phyloP scores from a whole-genome alignment of 2,329 filamentous ascomycete genomes.

The Aspergillus niger region DNA sequence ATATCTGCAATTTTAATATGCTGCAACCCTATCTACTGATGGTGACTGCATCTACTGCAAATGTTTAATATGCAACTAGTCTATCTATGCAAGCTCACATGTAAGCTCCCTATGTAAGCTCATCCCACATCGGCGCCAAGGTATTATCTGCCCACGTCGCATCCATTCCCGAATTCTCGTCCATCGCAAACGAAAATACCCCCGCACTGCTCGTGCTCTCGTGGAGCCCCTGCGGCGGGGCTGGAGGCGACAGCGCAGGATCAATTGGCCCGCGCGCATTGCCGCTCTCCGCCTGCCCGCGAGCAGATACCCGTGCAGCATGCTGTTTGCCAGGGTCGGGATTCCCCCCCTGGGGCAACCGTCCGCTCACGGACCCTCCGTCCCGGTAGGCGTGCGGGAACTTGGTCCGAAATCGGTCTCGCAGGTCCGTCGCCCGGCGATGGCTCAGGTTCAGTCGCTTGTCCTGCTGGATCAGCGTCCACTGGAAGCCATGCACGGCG shows the following conservation, averaged over 20 bases:
- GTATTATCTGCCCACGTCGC: slow-evolving; percentile 42
- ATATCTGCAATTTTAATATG: too few relatives aligned
- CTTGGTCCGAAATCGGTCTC: slow-evolving; percentile 63
- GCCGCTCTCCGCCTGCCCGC: background rate
- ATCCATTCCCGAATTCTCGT: slow-evolving; percentile 31
- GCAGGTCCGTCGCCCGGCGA: slow-evolving; percentile 60
- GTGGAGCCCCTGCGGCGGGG: slow-evolving; percentile 31
- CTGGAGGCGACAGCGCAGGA: slow-evolving; percentile 34
- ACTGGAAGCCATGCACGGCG: slow-evolving; percentile 59
- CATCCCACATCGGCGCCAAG: slow-evolving; percentile 45
- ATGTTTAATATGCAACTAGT: too few relatives aligned
- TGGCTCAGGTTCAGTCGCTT: slow-evolving; percentile 52
- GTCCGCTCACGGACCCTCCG: slow-evolving; percentile 43
- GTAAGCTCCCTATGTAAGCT: slow-evolving; percentile 26
- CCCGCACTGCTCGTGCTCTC: slow-evolving; percentile 24
- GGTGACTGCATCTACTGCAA: too few relatives aligned
- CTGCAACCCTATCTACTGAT: too few relatives aligned
- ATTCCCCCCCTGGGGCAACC: slow-evolving; percentile 2
- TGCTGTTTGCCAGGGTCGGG: slow-evolving; percentile 20
- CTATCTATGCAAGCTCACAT: background rate
- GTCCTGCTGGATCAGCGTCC: slow-evolving; percentile 62
- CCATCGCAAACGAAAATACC: slow-evolving; percentile 34
- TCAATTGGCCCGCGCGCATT: slow-evolving; percentile 27
- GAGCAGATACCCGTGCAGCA: background rate
- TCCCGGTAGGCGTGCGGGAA: slow-evolving; percentile 60